phyloP scores from a whole-genome alignment of 306 rosid species.

The Castanospermum australe region DNA sequence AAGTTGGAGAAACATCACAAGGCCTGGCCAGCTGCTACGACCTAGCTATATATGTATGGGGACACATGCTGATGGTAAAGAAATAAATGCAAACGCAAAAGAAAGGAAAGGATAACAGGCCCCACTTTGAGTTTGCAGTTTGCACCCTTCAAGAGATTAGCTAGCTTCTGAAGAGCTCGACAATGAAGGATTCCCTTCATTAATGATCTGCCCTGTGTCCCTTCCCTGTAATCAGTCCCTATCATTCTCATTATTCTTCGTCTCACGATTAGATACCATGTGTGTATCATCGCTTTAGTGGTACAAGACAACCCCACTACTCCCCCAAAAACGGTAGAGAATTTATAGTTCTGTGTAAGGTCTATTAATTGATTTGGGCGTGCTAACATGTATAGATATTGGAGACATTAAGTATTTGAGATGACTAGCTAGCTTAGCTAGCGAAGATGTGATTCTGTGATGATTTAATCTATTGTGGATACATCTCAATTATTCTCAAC shows the following conservation, averaged over 20 bases:
- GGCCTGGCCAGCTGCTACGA: constrained; percentile 9
- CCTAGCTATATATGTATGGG: constrained; percentile 9
- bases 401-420: not conserved
- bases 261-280: not conserved
- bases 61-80: constrained; percentile 19
- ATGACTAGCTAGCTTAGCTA: not conserved
- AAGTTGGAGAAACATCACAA: constrained; percentile 23
- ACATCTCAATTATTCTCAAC: not conserved
- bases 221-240: constrained; percentile 15
- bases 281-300: not conserved
- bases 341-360: constrained; percentile 29
- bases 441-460: not conserved
- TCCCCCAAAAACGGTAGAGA: not conserved
- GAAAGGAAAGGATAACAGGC: constrained; percentile 23
- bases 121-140: constrained; percentile 40
- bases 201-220: constrained; percentile 29
- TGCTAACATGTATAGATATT: constrained; percentile 4
- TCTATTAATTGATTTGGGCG: constrained; percentile 4
- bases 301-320: constrained; percentile 6
- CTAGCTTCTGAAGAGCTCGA: constrained; percentile 18
- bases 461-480: not conserved
- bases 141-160: constrained; percentile 28
- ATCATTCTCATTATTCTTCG: constrained; percentile 20
- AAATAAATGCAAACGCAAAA: constrained; percentile 31
- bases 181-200: constrained; percentile 37